phyloP scores from a whole-genome alignment of 2,329 filamentous ascomycete species.

The Aspergillus ruber region DNA sequence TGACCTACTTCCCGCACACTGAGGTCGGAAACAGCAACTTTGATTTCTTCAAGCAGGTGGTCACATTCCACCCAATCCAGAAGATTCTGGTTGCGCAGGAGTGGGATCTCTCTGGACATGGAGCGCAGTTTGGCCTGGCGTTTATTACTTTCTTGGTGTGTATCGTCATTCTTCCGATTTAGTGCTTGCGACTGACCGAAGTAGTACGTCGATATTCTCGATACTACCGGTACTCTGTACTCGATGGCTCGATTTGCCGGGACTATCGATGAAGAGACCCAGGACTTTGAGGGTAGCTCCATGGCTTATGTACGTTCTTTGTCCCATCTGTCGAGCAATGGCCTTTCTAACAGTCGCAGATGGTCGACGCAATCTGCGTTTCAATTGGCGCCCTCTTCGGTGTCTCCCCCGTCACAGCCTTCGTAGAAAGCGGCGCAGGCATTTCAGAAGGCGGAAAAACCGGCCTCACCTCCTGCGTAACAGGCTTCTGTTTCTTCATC shows the following conservation, averaged over 20 bases:
- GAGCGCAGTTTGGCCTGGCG: conserved; percentile 72
- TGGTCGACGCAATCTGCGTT: conserved; percentile 73
- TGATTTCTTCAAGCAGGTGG: conserved; percentile 82
- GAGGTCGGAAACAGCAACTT: conserved; percentile 63
- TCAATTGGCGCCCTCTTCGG: conserved; percentile 75
- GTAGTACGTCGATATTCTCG: conserved; percentile 77
- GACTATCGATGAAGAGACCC: conserved; percentile 71
- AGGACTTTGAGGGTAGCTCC: conserved; percentile 81
- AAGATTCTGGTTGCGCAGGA: conserved; percentile 64
- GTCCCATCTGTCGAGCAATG: neutral
- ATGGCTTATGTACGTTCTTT: conserved; percentile 58
- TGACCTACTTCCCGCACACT: conserved; percentile 77
- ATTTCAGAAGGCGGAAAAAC: conserved; percentile 84
- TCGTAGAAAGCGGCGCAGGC: conserved; percentile 82
- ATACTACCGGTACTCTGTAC: conserved; percentile 79
- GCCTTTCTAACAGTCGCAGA: conserved; percentile 23
- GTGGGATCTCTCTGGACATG: conserved; percentile 63
- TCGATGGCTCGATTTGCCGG: conserved; percentile 82
- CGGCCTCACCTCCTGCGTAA: conserved; percentile 71
- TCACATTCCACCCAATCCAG: conserved; percentile 72
- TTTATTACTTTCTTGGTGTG: conserved; percentile 69
- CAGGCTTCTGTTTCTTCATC: conserved; percentile 79
- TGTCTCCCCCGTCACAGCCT: conserved; percentile 74
- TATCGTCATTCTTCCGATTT: neutral
- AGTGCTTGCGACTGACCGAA: neutral